A percentile compares a stretch with the other conserved stretches of the same genome.
phyloP scores from a whole-genome alignment of 106 monocot genomes.

The Platanthera guangdongensis region DNA sequence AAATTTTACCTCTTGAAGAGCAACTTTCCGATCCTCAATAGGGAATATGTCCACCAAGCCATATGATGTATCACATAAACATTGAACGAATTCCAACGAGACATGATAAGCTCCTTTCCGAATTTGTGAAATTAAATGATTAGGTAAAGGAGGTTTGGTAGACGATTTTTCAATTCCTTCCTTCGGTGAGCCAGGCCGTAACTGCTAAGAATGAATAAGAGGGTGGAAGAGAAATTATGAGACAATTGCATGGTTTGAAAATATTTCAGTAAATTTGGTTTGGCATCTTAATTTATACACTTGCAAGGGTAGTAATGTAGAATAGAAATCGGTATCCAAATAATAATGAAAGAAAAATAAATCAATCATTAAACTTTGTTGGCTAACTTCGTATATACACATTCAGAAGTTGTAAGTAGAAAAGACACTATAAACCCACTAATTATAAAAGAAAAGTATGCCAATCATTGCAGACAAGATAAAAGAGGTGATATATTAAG shows the following conservation, averaged over 20 bases:
- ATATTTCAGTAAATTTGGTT: not conserved
- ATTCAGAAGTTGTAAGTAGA: not conserved
- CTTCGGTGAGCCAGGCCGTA: constrained; percentile 66
- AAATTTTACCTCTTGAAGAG: constrained; percentile 71
- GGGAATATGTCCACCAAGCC: constrained; percentile 96
- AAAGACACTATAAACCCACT: not conserved
- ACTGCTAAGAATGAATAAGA: constrained; percentile 26
- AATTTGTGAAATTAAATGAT: constrained; percentile 55
- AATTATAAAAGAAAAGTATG: not conserved
- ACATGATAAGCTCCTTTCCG: constrained; percentile 85
- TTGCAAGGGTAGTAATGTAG: not conserved
- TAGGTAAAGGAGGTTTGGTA: constrained; percentile 93
- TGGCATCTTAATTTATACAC: not conserved
- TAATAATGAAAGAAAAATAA: not conserved
- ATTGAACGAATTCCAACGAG: constrained; percentile 92
- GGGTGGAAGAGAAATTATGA: not conserved
- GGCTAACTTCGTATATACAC: not conserved
- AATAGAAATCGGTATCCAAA: not conserved
- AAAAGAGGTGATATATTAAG: not conserved
- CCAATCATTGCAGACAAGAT: not conserved
- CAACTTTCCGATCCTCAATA: constrained; percentile 92
- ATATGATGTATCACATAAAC: constrained; percentile 96
- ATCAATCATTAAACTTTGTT: not conserved
- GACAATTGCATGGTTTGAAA: not conserved
- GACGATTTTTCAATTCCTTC: constrained; percentile 47